These are phyloP conservation scores for Penicillium sp. DNA, from an alignment of 2,329 filamentous ascomycete genomes.

Conservation along the genomic window DNA sequence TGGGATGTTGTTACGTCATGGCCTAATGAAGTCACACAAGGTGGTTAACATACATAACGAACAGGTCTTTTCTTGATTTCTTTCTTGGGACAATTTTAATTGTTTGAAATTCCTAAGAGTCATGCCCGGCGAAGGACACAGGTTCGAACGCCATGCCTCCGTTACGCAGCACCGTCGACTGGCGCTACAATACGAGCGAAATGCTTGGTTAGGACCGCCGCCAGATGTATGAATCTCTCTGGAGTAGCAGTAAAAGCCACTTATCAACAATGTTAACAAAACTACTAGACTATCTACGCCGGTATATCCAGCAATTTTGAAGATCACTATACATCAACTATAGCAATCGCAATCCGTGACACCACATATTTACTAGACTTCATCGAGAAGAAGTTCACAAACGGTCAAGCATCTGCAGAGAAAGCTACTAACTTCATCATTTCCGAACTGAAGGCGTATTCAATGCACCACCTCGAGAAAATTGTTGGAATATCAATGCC, in stretches of 20 bases:
- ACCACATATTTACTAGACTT: constrained; percentile 74
- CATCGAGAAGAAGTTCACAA: constrained; percentile 58
- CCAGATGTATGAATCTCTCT: constrained; percentile 34
- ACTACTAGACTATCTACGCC: constrained; percentile 42
- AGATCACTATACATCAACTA: constrained; percentile 51
- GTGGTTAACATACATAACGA: background rate
- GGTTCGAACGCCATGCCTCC: constrained; percentile 30
- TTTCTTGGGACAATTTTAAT: no score
- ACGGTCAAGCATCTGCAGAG: constrained; percentile 42
- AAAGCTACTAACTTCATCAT: constrained; percentile 63
- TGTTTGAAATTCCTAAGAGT: background rate
- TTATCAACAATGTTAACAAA: background rate
- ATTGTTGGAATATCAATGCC: constrained; percentile 74
- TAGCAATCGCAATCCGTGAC: constrained; percentile 71
- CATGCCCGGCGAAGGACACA: constrained; percentile 9
- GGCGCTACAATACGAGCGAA: constrained; percentile 31
- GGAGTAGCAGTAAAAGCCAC: background rate
- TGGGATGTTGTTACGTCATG: constrained; percentile 15
- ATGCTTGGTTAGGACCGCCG: constrained; percentile 40
- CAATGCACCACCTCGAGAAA: constrained; percentile 67
- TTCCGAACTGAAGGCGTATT: constrained; percentile 58
- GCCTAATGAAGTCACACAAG: constrained; percentile 2
- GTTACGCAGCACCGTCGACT: constrained; percentile 36
- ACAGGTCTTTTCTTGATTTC: background rate
- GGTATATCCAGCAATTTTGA: constrained; percentile 39